These are phyloP conservation scores for Daldinia sp. DNA, from an alignment of 2,329 filamentous ascomycete species.

Conservation along the genomic window DNA sequence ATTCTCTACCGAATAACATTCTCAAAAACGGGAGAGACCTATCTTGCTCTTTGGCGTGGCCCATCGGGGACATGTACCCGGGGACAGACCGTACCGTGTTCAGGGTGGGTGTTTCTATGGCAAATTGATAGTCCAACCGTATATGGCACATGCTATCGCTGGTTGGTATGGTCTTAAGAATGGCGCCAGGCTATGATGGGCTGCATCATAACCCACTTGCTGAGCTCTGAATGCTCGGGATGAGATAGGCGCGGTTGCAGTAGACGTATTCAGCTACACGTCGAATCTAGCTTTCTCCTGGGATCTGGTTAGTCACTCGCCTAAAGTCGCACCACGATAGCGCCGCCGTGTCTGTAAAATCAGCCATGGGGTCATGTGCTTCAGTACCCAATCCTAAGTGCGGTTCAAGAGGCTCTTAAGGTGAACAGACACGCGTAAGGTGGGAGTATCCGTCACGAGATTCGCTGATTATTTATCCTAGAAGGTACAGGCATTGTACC, in stretches of 20 bases:
- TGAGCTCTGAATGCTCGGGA: constrained; percentile 15
- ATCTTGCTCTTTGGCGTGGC: constrained; percentile 21
- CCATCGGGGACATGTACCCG: constrained; percentile 13
- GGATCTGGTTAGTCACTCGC: constrained; percentile 11
- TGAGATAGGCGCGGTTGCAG: constrained; percentile 8
- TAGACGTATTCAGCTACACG: constrained; percentile 12
- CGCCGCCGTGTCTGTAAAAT: constrained; percentile 22
- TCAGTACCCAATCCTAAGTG: constrained; percentile 26
- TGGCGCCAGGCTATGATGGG: constrained; percentile 9
- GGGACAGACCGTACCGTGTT: constrained; percentile 16
- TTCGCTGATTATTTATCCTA: constrained; percentile 37
- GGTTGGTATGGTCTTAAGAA: constrained; percentile 5
- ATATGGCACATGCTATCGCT: constrained; percentile 11
- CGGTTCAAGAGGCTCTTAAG: constrained; percentile 41
- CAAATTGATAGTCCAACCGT: constrained; percentile 2
- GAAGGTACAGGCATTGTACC: constrained; percentile 29
- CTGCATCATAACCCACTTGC: constrained; percentile 10
- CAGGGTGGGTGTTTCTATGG: constrained; percentile 10
- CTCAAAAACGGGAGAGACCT: constrained; percentile 5
- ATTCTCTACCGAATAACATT: constrained; percentile 8
- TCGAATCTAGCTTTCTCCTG: constrained; percentile 14
- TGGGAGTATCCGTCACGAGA: constrained; percentile 29
- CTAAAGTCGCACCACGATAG: constrained; percentile 23
- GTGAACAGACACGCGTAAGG: constrained; percentile 35
- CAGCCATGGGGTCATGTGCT: constrained; percentile 24